phyloP scores from a whole-genome alignment of 495 filamentous ascomycete species.

The Tuber indicum region DNA sequence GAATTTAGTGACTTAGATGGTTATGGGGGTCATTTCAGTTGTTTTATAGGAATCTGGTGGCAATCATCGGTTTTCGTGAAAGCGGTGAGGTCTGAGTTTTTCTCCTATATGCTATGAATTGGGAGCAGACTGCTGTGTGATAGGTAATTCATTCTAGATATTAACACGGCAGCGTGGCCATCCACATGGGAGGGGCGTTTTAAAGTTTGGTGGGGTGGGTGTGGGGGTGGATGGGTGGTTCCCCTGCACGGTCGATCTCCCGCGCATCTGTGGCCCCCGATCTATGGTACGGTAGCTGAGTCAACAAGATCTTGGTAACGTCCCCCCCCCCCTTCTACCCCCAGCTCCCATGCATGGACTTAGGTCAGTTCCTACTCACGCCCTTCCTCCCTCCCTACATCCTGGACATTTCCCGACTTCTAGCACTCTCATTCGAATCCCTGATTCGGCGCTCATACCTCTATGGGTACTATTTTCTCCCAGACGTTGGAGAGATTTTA shows the following conservation, averaged over 20 bases:
- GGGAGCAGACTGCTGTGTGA: not conserved
- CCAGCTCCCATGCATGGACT: not conserved
- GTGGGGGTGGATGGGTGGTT: not conserved
- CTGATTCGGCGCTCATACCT: not conserved
- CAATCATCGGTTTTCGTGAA: not conserved
- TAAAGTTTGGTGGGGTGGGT: not conserved
- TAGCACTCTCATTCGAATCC: not conserved
- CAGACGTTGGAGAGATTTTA: not conserved
- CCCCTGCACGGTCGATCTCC: slow-evolving; percentile 6
- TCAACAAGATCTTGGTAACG: not conserved
- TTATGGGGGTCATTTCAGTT: not conserved
- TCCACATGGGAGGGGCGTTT: not conserved
- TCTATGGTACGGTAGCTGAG: not conserved
- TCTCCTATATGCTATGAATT: not conserved
- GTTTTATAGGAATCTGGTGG: not conserved
- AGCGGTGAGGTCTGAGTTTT: not conserved
- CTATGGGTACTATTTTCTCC: not conserved
- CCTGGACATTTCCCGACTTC: not conserved
- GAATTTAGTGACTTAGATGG: not conserved
- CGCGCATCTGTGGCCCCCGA: not conserved
- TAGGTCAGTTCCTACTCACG: not conserved
- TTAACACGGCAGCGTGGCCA: not conserved
- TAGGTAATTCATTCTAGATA: not conserved
- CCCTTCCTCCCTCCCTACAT: not conserved
- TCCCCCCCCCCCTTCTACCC: not conserved